Percentiles rank a stretch among this genome's conserved stretches.
Evolutionary conservation across 345 rosid species (phyloP).

Genomic region (Citrus hindsii): DNA sequence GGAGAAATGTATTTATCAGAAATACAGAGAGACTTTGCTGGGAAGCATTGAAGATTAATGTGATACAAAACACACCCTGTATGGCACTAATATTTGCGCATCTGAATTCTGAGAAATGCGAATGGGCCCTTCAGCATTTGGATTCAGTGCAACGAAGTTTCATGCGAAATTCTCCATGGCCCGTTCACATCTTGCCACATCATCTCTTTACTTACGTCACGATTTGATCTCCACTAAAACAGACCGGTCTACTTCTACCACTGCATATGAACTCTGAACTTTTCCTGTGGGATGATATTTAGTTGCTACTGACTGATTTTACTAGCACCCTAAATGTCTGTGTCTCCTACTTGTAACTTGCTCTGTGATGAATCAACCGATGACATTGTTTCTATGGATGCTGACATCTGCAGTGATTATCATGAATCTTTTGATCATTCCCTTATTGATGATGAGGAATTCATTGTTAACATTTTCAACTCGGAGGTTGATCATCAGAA

Average conservation of each 20-base stretch:
- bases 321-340: slow-evolving; percentile 18
- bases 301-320: neutral
- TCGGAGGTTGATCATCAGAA: slow-evolving; percentile 29
- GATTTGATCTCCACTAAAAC: neutral
- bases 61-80: neutral
- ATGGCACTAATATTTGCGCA: neutral
- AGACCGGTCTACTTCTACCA: neutral
- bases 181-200: neutral
- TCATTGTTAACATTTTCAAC: slow-evolving; percentile 14
- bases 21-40: neutral
- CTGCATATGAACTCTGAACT: neutral
- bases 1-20: too few species aligned
- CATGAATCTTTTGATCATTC: neutral
- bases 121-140: slow-evolving; percentile 10
- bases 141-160: slow-evolving; percentile 27
- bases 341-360: slow-evolving; percentile 21
- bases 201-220: neutral
- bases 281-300: neutral
- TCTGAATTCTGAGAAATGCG: neutral
- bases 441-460: slow-evolving; percentile 16
- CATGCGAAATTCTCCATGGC: slow-evolving; percentile 8
- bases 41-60: neutral
- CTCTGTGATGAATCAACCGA: slow-evolving; percentile 29
- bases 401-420: slow-evolving; percentile 3
- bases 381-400: slow-evolving; percentile 5